Evolutionary conservation across 148 eudicot species (phyloP).

Genomic region (Rhododendron williamsianum): DNA sequence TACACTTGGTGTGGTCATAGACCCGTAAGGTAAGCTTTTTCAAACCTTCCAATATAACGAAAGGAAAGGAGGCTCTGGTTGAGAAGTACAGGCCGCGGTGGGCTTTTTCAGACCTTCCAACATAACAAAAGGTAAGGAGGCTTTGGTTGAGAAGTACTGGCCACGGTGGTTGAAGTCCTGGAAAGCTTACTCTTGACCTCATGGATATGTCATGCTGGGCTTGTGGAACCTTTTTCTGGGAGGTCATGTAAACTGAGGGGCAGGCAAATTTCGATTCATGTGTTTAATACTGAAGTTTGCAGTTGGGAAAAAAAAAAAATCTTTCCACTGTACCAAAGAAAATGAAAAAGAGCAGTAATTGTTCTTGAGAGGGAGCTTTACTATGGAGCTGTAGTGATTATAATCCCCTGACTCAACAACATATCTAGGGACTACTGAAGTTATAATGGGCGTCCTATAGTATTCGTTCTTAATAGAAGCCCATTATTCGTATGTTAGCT

Average conservation of each 20-base stretch:
- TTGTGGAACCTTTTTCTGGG: neutral
- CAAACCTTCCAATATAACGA: neutral
- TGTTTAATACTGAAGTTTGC: neutral
- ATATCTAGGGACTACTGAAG: neutral
- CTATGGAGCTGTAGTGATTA: neutral
- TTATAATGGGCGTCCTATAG: neutral
- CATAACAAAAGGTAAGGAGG: neutral
- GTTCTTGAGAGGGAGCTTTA: neutral
- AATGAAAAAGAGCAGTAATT: neutral
- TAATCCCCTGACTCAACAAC: neutral
- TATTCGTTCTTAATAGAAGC: neutral
- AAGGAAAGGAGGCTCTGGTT: neutral
- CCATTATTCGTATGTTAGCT: neutral
- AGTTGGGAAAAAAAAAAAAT: neutral
- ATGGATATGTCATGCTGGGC: neutral
- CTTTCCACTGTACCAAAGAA: neutral
- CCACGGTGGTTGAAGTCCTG: neutral
- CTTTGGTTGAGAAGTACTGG: neutral
- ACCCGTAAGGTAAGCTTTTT: neutral
- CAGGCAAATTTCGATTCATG: neutral
- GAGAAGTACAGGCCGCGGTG: neutral
- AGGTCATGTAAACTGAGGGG: neutral
- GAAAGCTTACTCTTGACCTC: neutral
- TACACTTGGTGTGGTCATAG: neutral
- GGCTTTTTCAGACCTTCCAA: neutral